These are phyloP conservation scores for Dothiorella sarmentorum DNA, from an alignment of 2,329 filamentous ascomycete genomes.

Conservation along the genomic window DNA sequence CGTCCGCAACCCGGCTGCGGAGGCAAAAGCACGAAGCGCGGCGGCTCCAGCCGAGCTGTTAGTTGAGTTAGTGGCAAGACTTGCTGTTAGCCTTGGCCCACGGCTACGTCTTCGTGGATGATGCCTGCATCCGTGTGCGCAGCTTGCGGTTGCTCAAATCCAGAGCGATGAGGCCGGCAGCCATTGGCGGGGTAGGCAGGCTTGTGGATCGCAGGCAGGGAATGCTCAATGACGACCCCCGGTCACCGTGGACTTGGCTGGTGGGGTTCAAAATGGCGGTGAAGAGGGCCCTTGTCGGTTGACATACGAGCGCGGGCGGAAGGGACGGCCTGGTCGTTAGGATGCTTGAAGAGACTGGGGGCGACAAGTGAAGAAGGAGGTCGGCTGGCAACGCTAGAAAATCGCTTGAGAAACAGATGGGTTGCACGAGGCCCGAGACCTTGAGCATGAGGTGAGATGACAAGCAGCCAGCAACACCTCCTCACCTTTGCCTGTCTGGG, in stretches of 20 bases:
- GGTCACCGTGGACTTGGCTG: background rate
- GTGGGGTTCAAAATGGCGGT: slow-evolving; percentile 20
- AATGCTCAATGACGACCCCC: slow-evolving; percentile 12
- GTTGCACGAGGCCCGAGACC: slow-evolving; percentile 14
- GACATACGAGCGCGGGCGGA: slow-evolving; percentile 16
- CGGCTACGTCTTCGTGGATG: slow-evolving; percentile 2
- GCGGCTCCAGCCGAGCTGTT: slow-evolving; percentile 14
- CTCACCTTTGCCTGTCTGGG: slow-evolving; percentile 13
- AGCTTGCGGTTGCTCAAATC: slow-evolving; percentile 15
- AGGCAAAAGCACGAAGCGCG: slow-evolving; percentile 13
- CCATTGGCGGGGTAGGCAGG: slow-evolving; percentile 16
- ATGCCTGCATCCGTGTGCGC: slow-evolving; percentile 15
- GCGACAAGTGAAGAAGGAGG: slow-evolving; percentile 16
- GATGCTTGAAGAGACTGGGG: slow-evolving; percentile 11
- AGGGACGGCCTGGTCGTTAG: slow-evolving; percentile 16
- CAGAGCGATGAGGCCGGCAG: slow-evolving; percentile 15
- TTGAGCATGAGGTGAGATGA: slow-evolving; percentile 18
- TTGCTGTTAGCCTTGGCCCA: background rate
- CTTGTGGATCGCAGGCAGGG: slow-evolving; percentile 17
- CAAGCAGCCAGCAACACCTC: slow-evolving; percentile 16
- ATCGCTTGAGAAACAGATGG: slow-evolving; percentile 17
- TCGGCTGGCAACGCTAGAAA: slow-evolving; percentile 17
- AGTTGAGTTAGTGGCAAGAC: slow-evolving; percentile 11
- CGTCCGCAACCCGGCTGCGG: slow-evolving; percentile 6
- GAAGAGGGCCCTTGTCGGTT: slow-evolving; percentile 9